phyloP scores from a whole-genome alignment of 202 grass and related monocot species.

The Panicum hallii region DNA sequence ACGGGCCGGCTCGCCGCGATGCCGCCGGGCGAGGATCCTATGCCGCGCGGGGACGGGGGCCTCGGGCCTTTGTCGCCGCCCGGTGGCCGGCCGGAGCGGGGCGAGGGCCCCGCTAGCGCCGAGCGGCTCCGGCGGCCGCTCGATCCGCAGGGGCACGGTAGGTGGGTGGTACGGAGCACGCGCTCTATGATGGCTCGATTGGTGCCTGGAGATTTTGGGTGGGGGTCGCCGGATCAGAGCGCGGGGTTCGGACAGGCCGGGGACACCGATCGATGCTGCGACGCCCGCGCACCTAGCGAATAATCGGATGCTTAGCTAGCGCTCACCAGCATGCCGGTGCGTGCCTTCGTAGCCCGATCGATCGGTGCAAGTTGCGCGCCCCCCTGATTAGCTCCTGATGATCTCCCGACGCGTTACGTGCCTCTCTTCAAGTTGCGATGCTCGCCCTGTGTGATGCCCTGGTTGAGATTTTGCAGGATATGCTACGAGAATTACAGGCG shows the following conservation, averaged over 20 bases:
- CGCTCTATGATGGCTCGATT: background rate
- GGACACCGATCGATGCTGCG: background rate
- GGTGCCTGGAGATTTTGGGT: background rate
- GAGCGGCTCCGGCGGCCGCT: background rate
- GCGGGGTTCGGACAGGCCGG: slow-evolving; percentile 10
- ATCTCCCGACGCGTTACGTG: background rate
- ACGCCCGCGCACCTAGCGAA: slow-evolving; percentile 2
- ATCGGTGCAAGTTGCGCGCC: background rate
- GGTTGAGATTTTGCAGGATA: background rate
- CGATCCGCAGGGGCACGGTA: background rate
- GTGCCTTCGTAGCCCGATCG: background rate
- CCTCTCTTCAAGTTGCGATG: too few relatives aligned
- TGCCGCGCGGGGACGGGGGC: background rate
- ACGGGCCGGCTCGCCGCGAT: background rate
- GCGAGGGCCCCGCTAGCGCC: too few relatives aligned
- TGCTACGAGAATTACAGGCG: background rate
- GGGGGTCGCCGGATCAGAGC: background rate
- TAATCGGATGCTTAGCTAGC: slow-evolving; percentile 39
- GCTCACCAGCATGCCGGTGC: slow-evolving; percentile 43
- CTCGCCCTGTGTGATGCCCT: background rate
- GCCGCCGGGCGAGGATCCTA: slow-evolving; percentile 19
- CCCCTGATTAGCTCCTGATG: background rate
- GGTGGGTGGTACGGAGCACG: slow-evolving; percentile 18
- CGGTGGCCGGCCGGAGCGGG: background rate
- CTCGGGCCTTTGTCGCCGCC: slow-evolving; percentile 36